A percentile compares a stretch with the other conserved stretches of the same genome.
Evolutionary conservation across 192 early-diverging fungal genomes (phyloP).

Genomic region (Borealophlyctis nickersoniae): DNA sequence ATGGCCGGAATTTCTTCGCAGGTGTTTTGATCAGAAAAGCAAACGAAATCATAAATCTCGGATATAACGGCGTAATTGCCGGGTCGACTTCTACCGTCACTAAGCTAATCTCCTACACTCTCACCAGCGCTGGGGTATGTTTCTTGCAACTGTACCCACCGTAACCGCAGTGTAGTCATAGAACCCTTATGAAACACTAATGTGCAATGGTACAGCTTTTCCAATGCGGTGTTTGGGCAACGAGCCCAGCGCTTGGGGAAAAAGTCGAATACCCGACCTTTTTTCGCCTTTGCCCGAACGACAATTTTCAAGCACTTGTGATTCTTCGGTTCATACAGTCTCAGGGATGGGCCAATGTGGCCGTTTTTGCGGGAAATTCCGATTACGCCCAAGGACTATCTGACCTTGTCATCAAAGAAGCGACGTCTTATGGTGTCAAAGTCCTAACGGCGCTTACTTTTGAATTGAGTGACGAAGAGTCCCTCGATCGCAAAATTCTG

Average conservation of each 20-base stretch:
- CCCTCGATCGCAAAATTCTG: slow-evolving; percentile 4
- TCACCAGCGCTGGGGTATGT: no score
- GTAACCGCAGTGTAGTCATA: no score
- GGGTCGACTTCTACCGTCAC: no score
- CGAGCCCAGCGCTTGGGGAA: slow-evolving; percentile 20
- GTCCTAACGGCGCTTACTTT: not conserved
- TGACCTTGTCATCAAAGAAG: not conserved
- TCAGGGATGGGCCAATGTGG: slow-evolving; percentile 24
- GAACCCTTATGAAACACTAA: no score
- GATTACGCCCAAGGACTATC: slow-evolving; percentile 3
- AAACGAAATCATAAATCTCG: no score
- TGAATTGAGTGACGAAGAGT: slow-evolving; percentile 3
- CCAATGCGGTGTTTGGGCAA: slow-evolving; percentile 34
- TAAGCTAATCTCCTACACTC: no score
- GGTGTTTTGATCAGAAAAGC: no score
- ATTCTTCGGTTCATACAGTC: slow-evolving; percentile 22
- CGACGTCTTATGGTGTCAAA: not conserved
- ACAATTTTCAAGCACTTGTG: slow-evolving; percentile 28
- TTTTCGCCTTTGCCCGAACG: slow-evolving; percentile 32
- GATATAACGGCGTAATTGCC: no score
- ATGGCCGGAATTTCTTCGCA: no score
- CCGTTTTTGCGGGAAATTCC: not conserved
- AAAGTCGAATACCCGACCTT: slow-evolving; percentile 38
- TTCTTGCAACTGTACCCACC: no score
- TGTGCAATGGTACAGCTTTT: no score